These are phyloP conservation scores for Raphanus sativus DNA, from an alignment of 345 rosid species.

Conservation along the genomic window DNA sequence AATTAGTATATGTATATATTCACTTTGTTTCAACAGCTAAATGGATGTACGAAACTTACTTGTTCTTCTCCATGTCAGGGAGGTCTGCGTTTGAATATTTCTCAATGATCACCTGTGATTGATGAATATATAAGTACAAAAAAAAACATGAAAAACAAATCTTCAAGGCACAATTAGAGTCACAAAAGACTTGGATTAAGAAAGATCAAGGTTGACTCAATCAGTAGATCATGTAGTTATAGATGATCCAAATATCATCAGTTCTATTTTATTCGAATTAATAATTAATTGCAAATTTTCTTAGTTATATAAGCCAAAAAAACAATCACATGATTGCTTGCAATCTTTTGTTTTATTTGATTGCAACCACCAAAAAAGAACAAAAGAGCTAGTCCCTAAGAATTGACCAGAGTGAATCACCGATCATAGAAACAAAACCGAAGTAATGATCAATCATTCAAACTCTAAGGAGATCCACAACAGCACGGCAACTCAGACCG, in stretches of 20 bases:
- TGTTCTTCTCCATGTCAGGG: slow-evolving; percentile 75
- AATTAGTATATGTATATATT: not conserved
- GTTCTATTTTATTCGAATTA: not conserved
- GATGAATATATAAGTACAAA: not conserved
- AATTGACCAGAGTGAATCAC: slow-evolving; percentile 14
- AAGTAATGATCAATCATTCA: not conserved
- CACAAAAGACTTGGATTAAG: not conserved
- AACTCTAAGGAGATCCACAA: not conserved
- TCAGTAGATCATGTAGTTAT: not conserved
- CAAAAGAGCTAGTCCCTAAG: not conserved
- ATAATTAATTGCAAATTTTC: not conserved
- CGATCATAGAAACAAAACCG: not conserved
- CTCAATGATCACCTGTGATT: slow-evolving; percentile 64
- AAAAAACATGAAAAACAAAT: not conserved
- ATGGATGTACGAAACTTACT: slow-evolving; percentile 42
- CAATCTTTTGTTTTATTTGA: not conserved
- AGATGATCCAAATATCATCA: not conserved
- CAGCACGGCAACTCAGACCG: slow-evolving; percentile 13
- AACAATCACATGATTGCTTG: not conserved
- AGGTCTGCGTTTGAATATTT: slow-evolving; percentile 64
- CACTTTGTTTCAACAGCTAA: not conserved
- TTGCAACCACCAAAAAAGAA: not conserved
- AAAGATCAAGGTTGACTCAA: not conserved
- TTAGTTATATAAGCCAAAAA: not conserved
- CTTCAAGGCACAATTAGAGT: not conserved